Base-by-base conservation (phyloP, 1,284 basidiomycete species). In the Ganoderma sinense region DNA sequence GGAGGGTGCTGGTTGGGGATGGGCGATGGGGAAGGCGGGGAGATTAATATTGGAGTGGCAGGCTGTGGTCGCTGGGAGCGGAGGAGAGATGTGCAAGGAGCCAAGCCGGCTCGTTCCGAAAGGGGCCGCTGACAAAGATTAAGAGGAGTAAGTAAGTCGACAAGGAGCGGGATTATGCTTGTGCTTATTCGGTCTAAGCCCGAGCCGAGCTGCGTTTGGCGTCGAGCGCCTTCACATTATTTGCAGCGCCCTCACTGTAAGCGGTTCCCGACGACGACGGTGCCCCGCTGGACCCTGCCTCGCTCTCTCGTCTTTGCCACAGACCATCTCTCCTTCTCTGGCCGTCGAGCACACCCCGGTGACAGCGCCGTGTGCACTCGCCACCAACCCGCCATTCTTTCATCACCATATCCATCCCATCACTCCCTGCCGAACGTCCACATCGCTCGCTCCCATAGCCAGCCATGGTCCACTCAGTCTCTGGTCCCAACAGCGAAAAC, bases 391-490 rank as follows among this genome's bases (percentile, higher is more conserved):
- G 61, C 62, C 63, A 45, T 63, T 71, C 66, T 59, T 68, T 68
- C 72, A 64, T 67, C 70, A 71, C 56, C 64, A 58, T 62, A 70
- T 66, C 14, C 69, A 70, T 73, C 67, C 48, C 69, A 73, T 73
- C 69, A 67, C 69, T 67, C 55, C 61, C 67, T 67, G 60, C 68
- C 66, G 62, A 63, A 61, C 67, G 13, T 56, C 65, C 61, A 67
- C 65, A 59, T 58, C 58, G 26, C 65, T 66, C 73, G 67, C 66
- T 48, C 64, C 55, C 23, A 33, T 64, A 58, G 41, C 62, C 69
- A 67, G 65, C 67, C 69, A 74, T 74, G 73, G 71, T 65, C 63
- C 73, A 72, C 68, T n/a, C n/a, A n/a, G n/a, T n/a, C n/a, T 70
- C 73, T 39, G 67, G 69, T 68, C 73, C 69, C 72, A 66, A 69